Conservation (phyloP, 2,329 filamentous ascomycete genomes). For the Paradendryphiella salina region DNA sequence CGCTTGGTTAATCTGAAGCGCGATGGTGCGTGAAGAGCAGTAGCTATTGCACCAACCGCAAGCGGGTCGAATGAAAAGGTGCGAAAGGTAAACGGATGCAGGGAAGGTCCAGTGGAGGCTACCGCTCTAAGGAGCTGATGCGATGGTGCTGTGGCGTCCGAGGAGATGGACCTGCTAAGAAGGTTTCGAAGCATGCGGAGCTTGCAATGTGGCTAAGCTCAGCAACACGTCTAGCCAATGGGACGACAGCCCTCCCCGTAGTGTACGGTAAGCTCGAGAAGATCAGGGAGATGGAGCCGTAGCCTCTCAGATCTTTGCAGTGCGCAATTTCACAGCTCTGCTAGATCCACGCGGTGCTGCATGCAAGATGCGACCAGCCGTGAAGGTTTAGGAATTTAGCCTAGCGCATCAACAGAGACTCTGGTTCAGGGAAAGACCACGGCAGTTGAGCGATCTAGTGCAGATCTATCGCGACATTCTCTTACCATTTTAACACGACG, state of each 20-base stretch:
- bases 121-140: background rate
- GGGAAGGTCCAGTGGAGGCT: constrained; percentile 4
- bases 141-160: background rate
- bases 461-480: background rate
- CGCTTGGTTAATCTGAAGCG: no score
- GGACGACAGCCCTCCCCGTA: background rate
- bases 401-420: constrained; percentile 3
- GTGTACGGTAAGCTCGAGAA: constrained; percentile 5
- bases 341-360: background rate
- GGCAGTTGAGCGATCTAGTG: constrained; percentile 1
- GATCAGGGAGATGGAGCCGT: constrained; percentile 2
- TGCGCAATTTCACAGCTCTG: constrained; percentile 5
- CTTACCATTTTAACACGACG: background rate
- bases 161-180: constrained; percentile 1
- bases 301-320: constrained; percentile 1
- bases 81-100: constrained; percentile 1
- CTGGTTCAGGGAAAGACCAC: background rate
- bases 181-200: constrained; percentile 5
- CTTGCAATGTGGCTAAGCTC: constrained; percentile 8
- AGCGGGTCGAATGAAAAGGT: constrained; percentile 2
- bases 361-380: constrained; percentile 3
- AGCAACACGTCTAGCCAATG: background rate
- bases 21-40: no score
- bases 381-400: background rate
- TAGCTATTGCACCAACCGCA: no score